Percentiles rank a stretch among this genome's conserved stretches.
These are phyloP conservation scores for Halenospora varia DNA, from an alignment of 495 filamentous ascomycete species.

Conservation along the genomic window DNA sequence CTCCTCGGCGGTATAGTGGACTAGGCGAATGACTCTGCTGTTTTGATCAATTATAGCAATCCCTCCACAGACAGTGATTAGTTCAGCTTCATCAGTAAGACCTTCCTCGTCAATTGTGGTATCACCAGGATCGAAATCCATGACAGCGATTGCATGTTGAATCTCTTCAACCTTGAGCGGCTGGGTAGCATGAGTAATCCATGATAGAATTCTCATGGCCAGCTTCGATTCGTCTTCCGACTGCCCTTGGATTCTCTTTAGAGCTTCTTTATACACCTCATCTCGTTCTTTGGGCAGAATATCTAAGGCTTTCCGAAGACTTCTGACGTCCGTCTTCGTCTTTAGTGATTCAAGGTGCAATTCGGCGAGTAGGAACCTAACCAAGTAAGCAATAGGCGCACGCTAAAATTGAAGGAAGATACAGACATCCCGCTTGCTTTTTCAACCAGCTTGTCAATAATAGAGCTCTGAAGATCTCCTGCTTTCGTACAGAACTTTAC, in stretches of 20 bases:
- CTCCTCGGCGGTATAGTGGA: constrained; percentile 29
- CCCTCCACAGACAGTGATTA: constrained; percentile 23
- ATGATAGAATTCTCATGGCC: background rate
- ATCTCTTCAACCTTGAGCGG: background rate
- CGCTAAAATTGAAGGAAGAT: background rate
- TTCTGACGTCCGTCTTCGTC: background rate
- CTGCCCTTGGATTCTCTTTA: background rate
- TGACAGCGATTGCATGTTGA: background rate
- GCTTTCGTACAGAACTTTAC: background rate
- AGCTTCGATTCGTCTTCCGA: background rate
- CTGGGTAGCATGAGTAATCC: background rate
- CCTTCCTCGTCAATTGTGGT: constrained; percentile 12
- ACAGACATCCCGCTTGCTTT: background rate
- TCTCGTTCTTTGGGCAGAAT: background rate
- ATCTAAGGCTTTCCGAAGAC: background rate
- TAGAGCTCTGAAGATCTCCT: background rate
- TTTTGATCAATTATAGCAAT: constrained; percentile 26
- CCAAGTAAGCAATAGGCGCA: background rate
- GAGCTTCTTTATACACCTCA: background rate
- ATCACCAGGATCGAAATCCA: background rate
- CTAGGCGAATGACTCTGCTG: constrained; percentile 25
- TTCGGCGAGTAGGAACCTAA: background rate
- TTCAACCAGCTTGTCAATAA: background rate
- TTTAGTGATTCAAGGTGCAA: background rate
- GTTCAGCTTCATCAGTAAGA: constrained; percentile 1